Conservation (phyloP, 106 monocot genomes). For the Cymbidium sinense region DNA sequence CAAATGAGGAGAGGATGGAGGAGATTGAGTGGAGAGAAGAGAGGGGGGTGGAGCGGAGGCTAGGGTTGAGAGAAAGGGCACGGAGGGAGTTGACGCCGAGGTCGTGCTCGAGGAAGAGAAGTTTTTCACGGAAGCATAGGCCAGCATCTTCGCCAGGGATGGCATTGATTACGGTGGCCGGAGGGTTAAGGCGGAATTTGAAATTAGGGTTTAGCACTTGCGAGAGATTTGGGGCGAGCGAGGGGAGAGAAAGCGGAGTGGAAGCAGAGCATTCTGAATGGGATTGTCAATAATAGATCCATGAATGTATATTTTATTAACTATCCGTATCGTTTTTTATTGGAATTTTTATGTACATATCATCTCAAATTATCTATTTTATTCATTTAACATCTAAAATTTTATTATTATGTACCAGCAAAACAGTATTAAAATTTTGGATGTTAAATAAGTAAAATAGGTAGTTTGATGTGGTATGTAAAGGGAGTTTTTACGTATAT, state of each 20-base stretch:
- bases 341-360: no score
- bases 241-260: not conserved
- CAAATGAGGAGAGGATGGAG: constrained; percentile 17
- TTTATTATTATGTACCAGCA: no score
- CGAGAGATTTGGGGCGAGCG: not conserved
- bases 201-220: not conserved
- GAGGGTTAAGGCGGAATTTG: not conserved
- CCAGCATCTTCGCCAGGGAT: constrained; percentile 31
- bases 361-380: no score
- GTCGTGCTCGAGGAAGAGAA: constrained; percentile 36
- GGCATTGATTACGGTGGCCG: not conserved
- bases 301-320: no score
- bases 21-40: constrained; percentile 25
- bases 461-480: no score
- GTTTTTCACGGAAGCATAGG: constrained; percentile 53
- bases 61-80: constrained; percentile 54
- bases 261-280: not conserved
- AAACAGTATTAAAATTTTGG: no score
- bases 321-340: no score
- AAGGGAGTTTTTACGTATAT: no score
- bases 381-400: no score
- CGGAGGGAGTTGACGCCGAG: constrained; percentile 36
- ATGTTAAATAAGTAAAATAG: no score
- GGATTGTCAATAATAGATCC: no score
- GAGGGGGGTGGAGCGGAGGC: constrained; percentile 45